Conservation (phyloP, 306 rosid species). For the Corylus avellana region DNA sequence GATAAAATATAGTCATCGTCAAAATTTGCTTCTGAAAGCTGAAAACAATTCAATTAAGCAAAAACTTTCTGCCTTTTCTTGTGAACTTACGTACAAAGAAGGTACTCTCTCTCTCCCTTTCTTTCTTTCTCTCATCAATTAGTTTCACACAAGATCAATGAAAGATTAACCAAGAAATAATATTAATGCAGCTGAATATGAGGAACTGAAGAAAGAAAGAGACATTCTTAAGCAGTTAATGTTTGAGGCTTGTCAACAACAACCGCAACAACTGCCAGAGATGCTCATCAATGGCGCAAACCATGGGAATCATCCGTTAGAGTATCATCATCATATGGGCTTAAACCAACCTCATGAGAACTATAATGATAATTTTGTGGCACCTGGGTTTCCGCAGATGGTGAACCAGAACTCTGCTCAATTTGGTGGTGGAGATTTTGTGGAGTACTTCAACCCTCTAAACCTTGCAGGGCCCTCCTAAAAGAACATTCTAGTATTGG, state of each 20-base stretch:
- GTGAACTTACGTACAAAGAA: constrained; percentile 25
- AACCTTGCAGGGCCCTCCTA: no score
- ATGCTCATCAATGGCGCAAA: background rate
- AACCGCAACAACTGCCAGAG: background rate
- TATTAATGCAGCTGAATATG: constrained; percentile 27
- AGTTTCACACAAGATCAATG: background rate
- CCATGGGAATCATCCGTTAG: background rate
- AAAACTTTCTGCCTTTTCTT: background rate
- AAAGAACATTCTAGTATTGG: no score
- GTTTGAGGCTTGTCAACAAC: constrained; percentile 4
- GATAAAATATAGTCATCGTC: constrained; percentile 11
- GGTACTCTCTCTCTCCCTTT: constrained; percentile 19
- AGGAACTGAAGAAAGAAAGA: constrained; percentile 29
- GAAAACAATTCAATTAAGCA: constrained; percentile 31
- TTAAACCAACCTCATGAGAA: background rate
- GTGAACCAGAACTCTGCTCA: background rate
- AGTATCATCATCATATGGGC: background rate
- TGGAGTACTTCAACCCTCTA: no score
- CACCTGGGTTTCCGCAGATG: background rate
- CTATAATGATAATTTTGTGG: background rate
- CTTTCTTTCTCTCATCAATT: no score
- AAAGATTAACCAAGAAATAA: background rate
- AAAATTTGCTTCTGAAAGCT: constrained; percentile 27
- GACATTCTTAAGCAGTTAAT: constrained; percentile 13
- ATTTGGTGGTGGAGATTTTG: no score